Percentiles rank a stretch among this genome's conserved stretches.
Conservation (phyloP, 805 yeast genomes). For the Wickerhamomyces queroliae region DNA sequence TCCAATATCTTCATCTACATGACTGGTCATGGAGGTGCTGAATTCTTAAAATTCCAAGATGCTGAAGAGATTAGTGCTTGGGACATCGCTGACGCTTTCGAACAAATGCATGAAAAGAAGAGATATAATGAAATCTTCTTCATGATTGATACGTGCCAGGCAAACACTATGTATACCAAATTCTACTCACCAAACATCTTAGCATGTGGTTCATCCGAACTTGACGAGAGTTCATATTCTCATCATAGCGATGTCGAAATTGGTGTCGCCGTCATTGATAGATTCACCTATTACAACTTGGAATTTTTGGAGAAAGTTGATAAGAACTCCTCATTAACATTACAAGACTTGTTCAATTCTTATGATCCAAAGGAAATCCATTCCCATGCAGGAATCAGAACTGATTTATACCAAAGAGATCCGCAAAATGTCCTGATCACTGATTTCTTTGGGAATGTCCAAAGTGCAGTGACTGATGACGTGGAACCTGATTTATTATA, state of each 20-base stretch:
- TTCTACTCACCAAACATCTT: slow-evolving; percentile 89
- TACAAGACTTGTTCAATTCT: slow-evolving; percentile 79
- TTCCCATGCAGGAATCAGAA: slow-evolving; percentile 89
- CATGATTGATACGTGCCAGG: slow-evolving; percentile 99
- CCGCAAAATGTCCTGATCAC: slow-evolving; percentile 69
- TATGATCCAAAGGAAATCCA: slow-evolving; percentile 84
- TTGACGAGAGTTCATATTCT: slow-evolving; percentile 89
- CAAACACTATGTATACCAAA: slow-evolving; percentile 93
- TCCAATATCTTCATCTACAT: slow-evolving; percentile 90
- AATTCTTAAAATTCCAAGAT: slow-evolving; percentile 94
- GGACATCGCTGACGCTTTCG: slow-evolving; percentile 96
- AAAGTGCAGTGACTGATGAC: slow-evolving; percentile 63
- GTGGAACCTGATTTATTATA: slow-evolving; percentile 40
- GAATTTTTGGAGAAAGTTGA: slow-evolving; percentile 82
- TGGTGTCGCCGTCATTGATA: slow-evolving; percentile 96
- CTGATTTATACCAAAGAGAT: slow-evolving; percentile 69
- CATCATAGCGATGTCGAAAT: slow-evolving; percentile 94
- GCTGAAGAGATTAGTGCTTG: slow-evolving; percentile 95
- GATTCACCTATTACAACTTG: slow-evolving; percentile 89
- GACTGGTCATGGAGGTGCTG: slow-evolving; percentile 99
- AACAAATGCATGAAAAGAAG: slow-evolving; percentile 93
- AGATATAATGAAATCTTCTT: slow-evolving; percentile 93
- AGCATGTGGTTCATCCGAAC: slow-evolving; percentile 85
- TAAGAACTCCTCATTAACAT: slow-evolving; percentile 65
- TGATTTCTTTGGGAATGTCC: slow-evolving; percentile 92